Evolutionary conservation across 2,329 filamentous ascomycete species (phyloP).

Genomic region (Xylariaceae sp.): DNA sequence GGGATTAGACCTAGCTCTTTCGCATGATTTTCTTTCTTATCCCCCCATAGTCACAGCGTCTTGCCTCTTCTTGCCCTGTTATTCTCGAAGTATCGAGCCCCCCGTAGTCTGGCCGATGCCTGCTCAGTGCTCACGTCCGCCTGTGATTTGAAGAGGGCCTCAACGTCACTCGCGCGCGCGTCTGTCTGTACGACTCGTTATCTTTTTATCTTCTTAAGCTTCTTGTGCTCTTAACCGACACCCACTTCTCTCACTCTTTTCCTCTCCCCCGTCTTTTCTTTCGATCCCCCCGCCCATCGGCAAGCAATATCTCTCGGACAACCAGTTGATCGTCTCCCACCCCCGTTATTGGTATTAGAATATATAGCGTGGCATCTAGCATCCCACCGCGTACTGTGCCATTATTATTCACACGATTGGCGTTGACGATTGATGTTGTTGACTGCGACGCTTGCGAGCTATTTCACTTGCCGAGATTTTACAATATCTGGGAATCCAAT

Average conservation of each 20-base stretch:
- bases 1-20: constrained; percentile 27
- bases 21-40: constrained; percentile 16
- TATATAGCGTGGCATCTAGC: constrained; percentile 37
- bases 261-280: constrained; percentile 25
- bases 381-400: constrained; percentile 30
- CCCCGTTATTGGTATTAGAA: constrained; percentile 13
- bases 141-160: constrained; percentile 21
- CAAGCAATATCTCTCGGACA: constrained; percentile 16
- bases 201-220: constrained; percentile 21
- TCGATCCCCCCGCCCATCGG: constrained; percentile 20
- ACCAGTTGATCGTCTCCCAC: constrained; percentile 14
- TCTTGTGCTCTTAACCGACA: constrained; percentile 13
- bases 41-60: constrained; percentile 21
- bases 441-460: constrained; percentile 2
- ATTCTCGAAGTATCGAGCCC: constrained; percentile 24
- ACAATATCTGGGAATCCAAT: constrained; percentile 8
- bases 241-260: constrained; percentile 19
- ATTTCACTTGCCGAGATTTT: constrained; percentile 1
- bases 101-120: constrained; percentile 29
- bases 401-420: constrained; percentile 11
- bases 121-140: constrained; percentile 20
- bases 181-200: constrained; percentile 25
- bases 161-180: constrained; percentile 26
- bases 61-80: constrained; percentile 15
- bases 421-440: not conserved